A percentile compares a stretch with the other conserved stretches of the same genome.
Conservation (phyloP, 179 eudicot genomes). For the Nepenthes alata region DNA sequence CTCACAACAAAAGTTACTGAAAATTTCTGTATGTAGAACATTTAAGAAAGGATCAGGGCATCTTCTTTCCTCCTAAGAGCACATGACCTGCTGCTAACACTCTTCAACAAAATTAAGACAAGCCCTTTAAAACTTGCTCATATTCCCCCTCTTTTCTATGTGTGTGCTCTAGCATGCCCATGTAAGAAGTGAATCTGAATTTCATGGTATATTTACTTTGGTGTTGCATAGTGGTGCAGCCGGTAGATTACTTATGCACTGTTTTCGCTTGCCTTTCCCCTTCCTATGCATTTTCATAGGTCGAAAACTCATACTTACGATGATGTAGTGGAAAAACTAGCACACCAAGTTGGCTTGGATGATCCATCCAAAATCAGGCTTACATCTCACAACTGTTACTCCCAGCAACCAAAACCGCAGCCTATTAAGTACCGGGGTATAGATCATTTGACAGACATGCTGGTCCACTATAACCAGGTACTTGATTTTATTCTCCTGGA, state of each 20-base stretch:
- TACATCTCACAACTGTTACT: slow-evolving; percentile 70
- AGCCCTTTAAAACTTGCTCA: too few species aligned
- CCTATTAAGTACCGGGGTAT: slow-evolving; percentile 62
- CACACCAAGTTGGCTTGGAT: slow-evolving; percentile 55
- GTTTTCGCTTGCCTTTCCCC: neutral
- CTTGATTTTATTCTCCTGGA: neutral
- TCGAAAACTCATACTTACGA: slow-evolving; percentile 62
- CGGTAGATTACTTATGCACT: neutral
- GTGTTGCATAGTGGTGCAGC: too few species aligned
- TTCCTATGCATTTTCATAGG: slow-evolving; percentile 17
- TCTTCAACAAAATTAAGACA: too few species aligned
- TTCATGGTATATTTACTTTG: too few species aligned
- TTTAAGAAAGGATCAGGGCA: too few species aligned
- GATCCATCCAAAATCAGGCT: slow-evolving; percentile 80
- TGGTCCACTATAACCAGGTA: slow-evolving; percentile 75
- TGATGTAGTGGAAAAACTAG: slow-evolving; percentile 74
- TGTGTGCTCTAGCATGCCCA: too few species aligned
- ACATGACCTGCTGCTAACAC: too few species aligned
- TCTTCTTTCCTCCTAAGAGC: too few species aligned
- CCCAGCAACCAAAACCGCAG: slow-evolving; percentile 82
- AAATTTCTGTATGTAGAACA: too few species aligned
- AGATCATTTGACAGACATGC: slow-evolving; percentile 66
- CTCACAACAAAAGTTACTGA: too few species aligned
- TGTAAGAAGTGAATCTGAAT: too few species aligned
- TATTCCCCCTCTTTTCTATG: too few species aligned